These are phyloP conservation scores for Colletotrichum simmondsii DNA, from an alignment of 2,329 filamentous ascomycete genomes.

Conservation along the genomic window DNA sequence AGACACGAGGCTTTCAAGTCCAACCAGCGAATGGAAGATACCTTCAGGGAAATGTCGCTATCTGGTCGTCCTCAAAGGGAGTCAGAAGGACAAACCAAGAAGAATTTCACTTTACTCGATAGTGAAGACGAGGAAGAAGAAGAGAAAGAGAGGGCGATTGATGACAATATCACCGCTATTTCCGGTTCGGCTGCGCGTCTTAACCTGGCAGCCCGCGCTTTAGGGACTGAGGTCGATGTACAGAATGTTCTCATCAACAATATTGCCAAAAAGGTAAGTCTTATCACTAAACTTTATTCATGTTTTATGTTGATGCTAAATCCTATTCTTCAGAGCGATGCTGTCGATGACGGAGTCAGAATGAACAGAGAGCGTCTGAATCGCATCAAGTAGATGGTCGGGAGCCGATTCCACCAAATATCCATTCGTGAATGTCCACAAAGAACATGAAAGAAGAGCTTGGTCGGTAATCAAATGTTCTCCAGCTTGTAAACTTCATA, in stretches of 20 bases:
- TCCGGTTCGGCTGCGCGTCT: conserved; percentile 76
- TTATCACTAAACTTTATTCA: not conserved
- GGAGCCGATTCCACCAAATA: not conserved
- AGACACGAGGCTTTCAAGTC: conserved; percentile 61
- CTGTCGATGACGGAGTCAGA: conserved; percentile 82
- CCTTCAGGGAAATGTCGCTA: conserved; percentile 54
- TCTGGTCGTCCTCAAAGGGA: conserved; percentile 14
- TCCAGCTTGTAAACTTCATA: conserved; percentile 43
- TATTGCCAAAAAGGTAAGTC: conserved; percentile 79
- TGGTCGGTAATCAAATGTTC: conserved; percentile 33
- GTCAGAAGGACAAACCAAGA: no score
- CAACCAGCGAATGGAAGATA: conserved; percentile 64
- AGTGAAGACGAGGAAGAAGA: no score
- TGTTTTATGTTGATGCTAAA: conserved; percentile 19
- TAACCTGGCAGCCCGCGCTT: conserved; percentile 79
- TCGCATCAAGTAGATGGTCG: conserved; percentile 58
- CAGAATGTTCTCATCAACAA: conserved; percentile 82
- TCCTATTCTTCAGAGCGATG: conserved; percentile 73
- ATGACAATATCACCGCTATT: conserved; percentile 71
- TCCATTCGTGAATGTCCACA: not conserved
- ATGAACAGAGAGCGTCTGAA: conserved; percentile 81
- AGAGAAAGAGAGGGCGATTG: conserved; percentile 55
- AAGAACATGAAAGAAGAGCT: not conserved
- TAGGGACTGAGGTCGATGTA: conserved; percentile 78
- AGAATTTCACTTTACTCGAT: no score